Base-by-base conservation (phyloP, 371 early-diverging fungal genomes). In the Mortierella sp. region DNA sequence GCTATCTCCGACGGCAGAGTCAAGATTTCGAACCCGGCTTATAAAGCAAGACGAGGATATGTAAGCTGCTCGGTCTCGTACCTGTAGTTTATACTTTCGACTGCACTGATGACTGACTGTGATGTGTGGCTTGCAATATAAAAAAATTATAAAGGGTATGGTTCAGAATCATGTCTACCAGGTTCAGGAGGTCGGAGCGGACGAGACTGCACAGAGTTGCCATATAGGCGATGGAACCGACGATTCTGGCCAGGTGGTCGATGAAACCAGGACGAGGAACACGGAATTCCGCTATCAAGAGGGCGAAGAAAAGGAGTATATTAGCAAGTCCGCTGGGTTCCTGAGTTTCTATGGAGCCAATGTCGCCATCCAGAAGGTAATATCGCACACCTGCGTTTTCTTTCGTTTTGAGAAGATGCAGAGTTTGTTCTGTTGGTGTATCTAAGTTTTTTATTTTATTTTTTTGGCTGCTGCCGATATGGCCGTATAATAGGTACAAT, bases 401-500 rank as follows among this genome's bases (percentile, higher is more conserved):
- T 37, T 44, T 41, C 17, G 41, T 50, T 19, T n/a, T n/a, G n/a
- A n/a, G n/a, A n/a, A n/a, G n/a, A n/a, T n/a, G n/a, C n/a, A n/a
- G n/a, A n/a, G n/a, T n/a, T n/a, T n/a, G n/a, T n/a, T n/a, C n/a
- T n/a, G n/a, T n/a, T n/a, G n/a, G n/a, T n/a, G n/a, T n/a, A n/a
- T n/a, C n/a, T n/a, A n/a, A n/a, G 21, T 37, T 11, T 56, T 19
- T 19, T 43, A 37, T 53, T 9, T 51, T 32, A 42, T 44, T 51
- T 41, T n/a, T n/a, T n/a, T n/a, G n/a, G n/a, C n/a, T n/a, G n/a
- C n/a, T n/a, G n/a, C n/a, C n/a, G n/a, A n/a, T n/a, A n/a, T n/a
- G n/a, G n/a, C n/a, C n/a, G n/a, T n/a, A n/a, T n/a, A n/a, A n/a
- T 39, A 75, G 75, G 69, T 60, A 4, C 75, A 75, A 30, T 75